Evolutionary conservation across 257 asterid genomes (phyloP), one percentile per base, ranked within the genome.

Genomic region (Rehmannia glutinosa): DNA sequence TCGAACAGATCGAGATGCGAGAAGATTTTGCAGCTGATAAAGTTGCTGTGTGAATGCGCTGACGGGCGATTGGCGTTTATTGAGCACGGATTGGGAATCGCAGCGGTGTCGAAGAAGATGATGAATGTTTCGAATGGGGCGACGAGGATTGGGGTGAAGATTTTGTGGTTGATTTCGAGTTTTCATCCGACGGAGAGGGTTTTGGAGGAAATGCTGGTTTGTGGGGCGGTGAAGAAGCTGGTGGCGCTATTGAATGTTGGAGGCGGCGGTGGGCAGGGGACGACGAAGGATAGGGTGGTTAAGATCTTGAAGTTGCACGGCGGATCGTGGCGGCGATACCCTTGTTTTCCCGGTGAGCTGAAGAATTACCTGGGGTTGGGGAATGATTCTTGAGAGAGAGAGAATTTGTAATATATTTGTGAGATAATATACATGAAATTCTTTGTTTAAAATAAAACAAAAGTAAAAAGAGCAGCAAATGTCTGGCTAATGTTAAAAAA

Each of bases 51-150:
- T 4, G 96, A 93, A 23, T 76, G 90, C 19, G 96, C 97, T 0
- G 98, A 93, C 1, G 98, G 97, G 59, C 74, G 98, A 3, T 19
- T 84, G 58, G 96, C 95, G 0, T 79, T 93, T 5, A 52, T 69
- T 0, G 98, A 93, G 41, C 98, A 93, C 21, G 87, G 84, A 0
- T 32, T 90, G 50, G 98, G 97, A 24, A 81, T 93, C 9, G 84
- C 96, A 0, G 97, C 89, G 0, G 77, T 92, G 42, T 65, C 94
- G 3, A 86, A 86, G 80, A 90, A 86, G 58, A 75, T 92, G 80
- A 2, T 83, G 77, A 78, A 70, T 19, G 85, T 80, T 0, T 86
- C 97, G 3, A 63, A n/a, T 13, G 60, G 75, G 12, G 84, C 83
- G 0, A 86, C 94, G 0, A 84, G 81, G 68, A 68, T 78, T 9